Base-by-base conservation (phyloP, 129 eudicot species). In the Tagetes erecta region DNA sequence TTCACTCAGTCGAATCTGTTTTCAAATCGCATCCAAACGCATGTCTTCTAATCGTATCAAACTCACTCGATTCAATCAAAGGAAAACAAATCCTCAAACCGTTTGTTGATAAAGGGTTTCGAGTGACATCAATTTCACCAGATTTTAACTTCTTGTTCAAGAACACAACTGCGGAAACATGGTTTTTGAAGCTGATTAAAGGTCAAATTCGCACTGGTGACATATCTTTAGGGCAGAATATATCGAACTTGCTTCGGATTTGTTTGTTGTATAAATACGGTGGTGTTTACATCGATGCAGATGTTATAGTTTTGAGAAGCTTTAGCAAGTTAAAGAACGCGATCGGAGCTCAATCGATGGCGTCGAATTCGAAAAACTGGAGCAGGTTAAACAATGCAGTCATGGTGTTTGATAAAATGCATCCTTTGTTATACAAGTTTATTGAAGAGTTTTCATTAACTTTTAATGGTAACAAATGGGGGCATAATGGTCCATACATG, bases 381-480 rank as follows among this genome's bases (percentile, higher is more conserved):
- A 87, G 73, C 70, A 52, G 98, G 49, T 78, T 93, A 76, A 90
- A 93, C 63, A 89, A 90, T 86, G 98, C 97, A 34, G 94, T 93
- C 41, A 81, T 93, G 98, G 73, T 90, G 1, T 93, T 93, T 51
- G 96, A 93, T 74, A 84, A 90, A 73, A 87, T 85, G 66, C 98
- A 93, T 84, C 98, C 95, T 0, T 67, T 93, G 36, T 67, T 90
- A 41, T 84, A 77, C 85, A 88, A 87, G 78, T 93, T 93, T 73
- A 93, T 93, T 49, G 84, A 93, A 58, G 98, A 93, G 79, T 93
- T 90, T 83, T 88, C 96, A 6, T 81, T 86, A 4, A 90, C 98
- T 38, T 90, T 93, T 55, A 87, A 93, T 70, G 98, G 98, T 14
- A 90, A 86, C 57, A 93, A 93, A 82, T 93, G 98, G 98, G 98